These are phyloP conservation scores for Desmodesmus armatus DNA, from an alignment of 139 green algal genomes.

Conservation along the genomic window DNA sequence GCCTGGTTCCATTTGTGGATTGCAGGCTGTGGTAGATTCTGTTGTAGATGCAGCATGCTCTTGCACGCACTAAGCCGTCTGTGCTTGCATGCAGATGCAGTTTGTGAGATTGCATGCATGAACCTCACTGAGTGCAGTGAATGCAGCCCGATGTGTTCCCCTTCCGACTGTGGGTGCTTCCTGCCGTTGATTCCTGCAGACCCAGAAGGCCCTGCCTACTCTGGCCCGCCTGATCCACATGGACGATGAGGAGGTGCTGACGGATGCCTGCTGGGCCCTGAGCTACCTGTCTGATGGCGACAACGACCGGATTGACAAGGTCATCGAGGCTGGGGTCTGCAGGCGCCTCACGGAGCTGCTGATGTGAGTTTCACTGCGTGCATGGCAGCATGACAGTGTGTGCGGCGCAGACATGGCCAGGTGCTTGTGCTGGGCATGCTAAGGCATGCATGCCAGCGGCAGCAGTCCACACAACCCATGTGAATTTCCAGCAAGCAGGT, in stretches of 20 bases:
- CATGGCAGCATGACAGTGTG: no score
- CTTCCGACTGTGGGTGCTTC: not conserved
- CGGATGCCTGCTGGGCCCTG: constrained; percentile 99
- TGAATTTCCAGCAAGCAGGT: no score
- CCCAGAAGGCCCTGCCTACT: constrained; percentile 89
- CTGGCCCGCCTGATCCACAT: constrained; percentile 93
- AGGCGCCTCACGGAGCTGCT: constrained; percentile 87
- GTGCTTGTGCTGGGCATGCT: not conserved
- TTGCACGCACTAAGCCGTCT: no score
- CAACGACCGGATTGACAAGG: constrained; percentile 99
- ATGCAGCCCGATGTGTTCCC: not conserved
- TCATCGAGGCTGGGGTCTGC: constrained; percentile 96
- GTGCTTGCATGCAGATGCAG: no score
- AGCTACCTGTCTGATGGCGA: constrained; percentile 98
- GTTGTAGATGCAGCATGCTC: no score
- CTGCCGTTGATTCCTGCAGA: constrained; percentile 57
- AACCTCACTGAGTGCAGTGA: not conserved
- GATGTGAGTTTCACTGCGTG: constrained; percentile 74
- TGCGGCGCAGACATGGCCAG: no score
- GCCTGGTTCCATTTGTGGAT: no score
- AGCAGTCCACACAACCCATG: no score
- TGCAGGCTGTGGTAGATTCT: not conserved
- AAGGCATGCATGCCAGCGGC: no score
- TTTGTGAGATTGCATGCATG: not conserved
- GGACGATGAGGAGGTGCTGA: constrained; percentile 98